A percentile compares a stretch with the other conserved stretches of the same genome.
phyloP scores from a whole-genome alignment of 805 yeast genomes.

The Candida chilensis region DNA sequence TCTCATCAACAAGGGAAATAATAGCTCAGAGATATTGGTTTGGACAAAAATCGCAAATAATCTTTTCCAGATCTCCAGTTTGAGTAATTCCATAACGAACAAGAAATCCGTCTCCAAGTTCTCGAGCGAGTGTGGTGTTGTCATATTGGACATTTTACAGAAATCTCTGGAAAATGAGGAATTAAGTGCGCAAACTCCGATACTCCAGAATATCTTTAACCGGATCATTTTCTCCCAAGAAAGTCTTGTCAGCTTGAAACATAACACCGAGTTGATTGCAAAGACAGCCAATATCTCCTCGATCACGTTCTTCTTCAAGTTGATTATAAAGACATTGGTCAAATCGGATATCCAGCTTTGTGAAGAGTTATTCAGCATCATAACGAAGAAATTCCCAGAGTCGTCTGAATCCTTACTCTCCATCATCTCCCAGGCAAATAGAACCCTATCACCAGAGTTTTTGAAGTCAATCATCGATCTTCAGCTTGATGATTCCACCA shows the following conservation, averaged over 20 bases:
- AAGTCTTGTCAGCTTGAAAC: constrained; percentile 9
- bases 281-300: constrained; percentile 9
- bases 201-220: too few relatives aligned
- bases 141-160: constrained; percentile 5
- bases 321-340: constrained; percentile 17
- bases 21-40: too few relatives aligned
- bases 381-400: constrained; percentile 26
- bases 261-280: constrained; percentile 18
- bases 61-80: constrained; percentile 13
- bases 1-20: too few relatives aligned
- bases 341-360: constrained; percentile 24
- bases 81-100: constrained; percentile 12
- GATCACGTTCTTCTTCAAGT: constrained; percentile 11
- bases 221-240: constrained; percentile 9
- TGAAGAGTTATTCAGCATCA: constrained; percentile 37
- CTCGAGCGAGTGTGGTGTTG: constrained; percentile 13
- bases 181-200: too few relatives aligned
- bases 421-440: constrained; percentile 40
- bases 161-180: too few relatives aligned
- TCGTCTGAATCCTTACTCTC: constrained; percentile 33
- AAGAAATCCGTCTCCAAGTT: constrained; percentile 20
- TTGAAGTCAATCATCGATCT: constrained; percentile 27
- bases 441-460: constrained; percentile 44
- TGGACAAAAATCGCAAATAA: too few relatives aligned
- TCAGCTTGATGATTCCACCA: constrained; percentile 10